Conservation (phyloP, 2,329 filamentous ascomycete genomes). For the Tolypocladium capitatum region DNA sequence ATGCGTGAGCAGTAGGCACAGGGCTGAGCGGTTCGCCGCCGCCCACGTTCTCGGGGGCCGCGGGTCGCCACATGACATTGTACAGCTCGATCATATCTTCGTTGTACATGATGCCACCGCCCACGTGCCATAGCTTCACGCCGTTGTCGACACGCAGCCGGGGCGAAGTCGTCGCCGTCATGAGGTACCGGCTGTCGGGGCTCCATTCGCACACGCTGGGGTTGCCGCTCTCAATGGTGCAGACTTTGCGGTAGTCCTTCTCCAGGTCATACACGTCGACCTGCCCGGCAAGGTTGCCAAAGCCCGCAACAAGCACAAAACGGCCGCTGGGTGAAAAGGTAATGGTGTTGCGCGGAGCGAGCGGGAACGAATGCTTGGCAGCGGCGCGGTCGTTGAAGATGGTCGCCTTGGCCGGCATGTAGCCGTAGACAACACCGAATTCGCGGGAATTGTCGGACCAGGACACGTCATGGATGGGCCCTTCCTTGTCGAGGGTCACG, state of each 20-base stretch:
- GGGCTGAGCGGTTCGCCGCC: conserved; percentile 59
- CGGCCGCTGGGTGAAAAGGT: conserved; percentile 86
- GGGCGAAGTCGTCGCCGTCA: conserved; percentile 95
- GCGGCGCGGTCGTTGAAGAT: conserved; percentile 89
- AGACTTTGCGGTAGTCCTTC: conserved; percentile 85
- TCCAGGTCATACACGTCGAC: conserved; percentile 96
- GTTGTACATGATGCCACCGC: conserved; percentile 82
- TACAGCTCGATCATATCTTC: conserved; percentile 93
- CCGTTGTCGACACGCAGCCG: conserved; percentile 94
- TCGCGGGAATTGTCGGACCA: conserved; percentile 98
- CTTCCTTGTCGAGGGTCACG: conserved; percentile 87
- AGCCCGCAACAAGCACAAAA: conserved; percentile 87
- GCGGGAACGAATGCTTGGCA: conserved; percentile 70
- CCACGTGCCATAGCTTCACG: conserved; percentile 86
- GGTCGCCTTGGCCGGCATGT: conserved; percentile 97
- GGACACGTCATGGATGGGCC: conserved; percentile 93
- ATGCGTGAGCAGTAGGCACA: conserved; percentile 67
- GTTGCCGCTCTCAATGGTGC: conserved; percentile 89
- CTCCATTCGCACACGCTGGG: conserved; percentile 96
- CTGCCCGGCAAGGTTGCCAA: conserved; percentile 92
- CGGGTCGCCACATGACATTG: conserved; percentile 77
- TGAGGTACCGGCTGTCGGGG: conserved; percentile 84
- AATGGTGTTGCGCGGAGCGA: conserved; percentile 87
- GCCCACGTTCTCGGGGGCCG: conserved; percentile 44
- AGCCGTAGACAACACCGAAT: conserved; percentile 95